A percentile compares a stretch with the other conserved stretches of the same genome.
These are phyloP conservation scores for Neonectria punicea DNA, from an alignment of 2,329 filamentous ascomycete species.

Conservation along the genomic window DNA sequence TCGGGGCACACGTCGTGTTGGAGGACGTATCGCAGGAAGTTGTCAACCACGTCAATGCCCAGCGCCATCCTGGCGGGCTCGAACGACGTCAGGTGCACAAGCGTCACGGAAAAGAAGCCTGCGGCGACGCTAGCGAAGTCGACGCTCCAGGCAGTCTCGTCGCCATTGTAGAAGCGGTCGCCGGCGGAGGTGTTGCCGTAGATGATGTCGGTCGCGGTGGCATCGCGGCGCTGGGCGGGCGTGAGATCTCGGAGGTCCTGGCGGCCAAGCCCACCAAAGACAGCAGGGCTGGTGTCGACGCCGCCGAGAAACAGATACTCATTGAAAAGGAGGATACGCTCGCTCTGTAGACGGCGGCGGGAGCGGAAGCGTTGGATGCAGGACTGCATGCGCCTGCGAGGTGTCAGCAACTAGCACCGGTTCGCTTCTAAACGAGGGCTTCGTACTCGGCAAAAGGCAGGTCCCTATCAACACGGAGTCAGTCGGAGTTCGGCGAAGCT, in stretches of 20 bases:
- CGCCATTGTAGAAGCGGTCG: constrained; percentile 60
- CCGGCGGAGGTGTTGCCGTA: constrained; percentile 56
- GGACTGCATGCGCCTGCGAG: constrained; percentile 77
- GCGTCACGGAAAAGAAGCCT: constrained; percentile 76
- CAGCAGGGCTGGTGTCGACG: constrained; percentile 66
- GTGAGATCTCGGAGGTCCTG: constrained; percentile 67
- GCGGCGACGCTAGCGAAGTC: constrained; percentile 83
- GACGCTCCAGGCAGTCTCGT: constrained; percentile 73
- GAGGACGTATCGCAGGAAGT: constrained; percentile 89
- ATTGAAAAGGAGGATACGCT: constrained; percentile 73
- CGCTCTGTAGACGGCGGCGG: constrained; percentile 76
- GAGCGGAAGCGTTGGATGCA: constrained; percentile 85
- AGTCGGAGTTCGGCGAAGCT: background rate
- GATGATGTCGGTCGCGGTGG: constrained; percentile 71
- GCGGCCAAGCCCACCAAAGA: constrained; percentile 70
- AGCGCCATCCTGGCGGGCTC: constrained; percentile 63
- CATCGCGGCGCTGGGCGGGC: constrained; percentile 68
- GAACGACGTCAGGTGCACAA: constrained; percentile 67
- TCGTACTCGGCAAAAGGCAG: constrained; percentile 67
- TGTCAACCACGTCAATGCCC: constrained; percentile 76
- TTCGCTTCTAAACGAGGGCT: background rate
- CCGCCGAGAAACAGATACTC: constrained; percentile 88
- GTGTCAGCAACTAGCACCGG: constrained; percentile 28
- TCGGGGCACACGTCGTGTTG: constrained; percentile 89
- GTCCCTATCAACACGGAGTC: constrained; percentile 47